These are phyloP conservation scores for Aspergillus cavernicola DNA, from an alignment of 495 filamentous ascomycete species.

Conservation along the genomic window DNA sequence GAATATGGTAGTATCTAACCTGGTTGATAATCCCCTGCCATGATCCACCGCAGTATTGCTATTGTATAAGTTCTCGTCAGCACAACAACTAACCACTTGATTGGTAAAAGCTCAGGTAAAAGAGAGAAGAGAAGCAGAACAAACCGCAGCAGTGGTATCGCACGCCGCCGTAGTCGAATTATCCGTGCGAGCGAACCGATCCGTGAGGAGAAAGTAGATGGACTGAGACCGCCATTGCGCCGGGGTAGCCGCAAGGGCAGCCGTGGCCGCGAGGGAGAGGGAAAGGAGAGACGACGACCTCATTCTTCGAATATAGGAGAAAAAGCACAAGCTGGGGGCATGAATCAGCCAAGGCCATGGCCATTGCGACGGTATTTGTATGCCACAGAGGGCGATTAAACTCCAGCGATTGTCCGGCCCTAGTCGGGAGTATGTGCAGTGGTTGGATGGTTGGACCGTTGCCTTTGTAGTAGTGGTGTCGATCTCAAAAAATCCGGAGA, in stretches of 20 bases:
- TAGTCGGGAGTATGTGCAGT: neutral
- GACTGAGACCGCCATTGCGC: slow-evolving; percentile 59
- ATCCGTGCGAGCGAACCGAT: slow-evolving; percentile 68
- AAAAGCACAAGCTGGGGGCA: neutral
- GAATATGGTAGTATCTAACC: slow-evolving; percentile 28
- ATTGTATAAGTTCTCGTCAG: too few relatives aligned
- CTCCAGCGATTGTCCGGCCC: neutral
- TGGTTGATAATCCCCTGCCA: slow-evolving; percentile 69
- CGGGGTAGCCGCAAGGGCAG: slow-evolving; percentile 36
- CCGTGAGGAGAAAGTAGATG: slow-evolving; percentile 73
- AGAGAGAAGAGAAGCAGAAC: too few relatives aligned
- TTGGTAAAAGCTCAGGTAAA: neutral
- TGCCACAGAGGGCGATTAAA: neutral
- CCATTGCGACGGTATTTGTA: slow-evolving; percentile 1
- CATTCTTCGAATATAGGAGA: neutral
- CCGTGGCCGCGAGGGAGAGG: slow-evolving; percentile 20
- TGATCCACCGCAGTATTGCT: slow-evolving; percentile 70
- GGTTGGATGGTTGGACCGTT: neutral
- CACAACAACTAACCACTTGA: too few relatives aligned
- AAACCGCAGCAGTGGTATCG: slow-evolving; percentile 39
- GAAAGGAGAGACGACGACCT: slow-evolving; percentile 15
- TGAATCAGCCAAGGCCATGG: neutral
- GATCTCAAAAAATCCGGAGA: too few relatives aligned
- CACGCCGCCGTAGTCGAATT: slow-evolving; percentile 55
- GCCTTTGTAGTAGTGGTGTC: too few relatives aligned